phyloP scores from a whole-genome alignment of 345 rosid species.

The Populus tremula region DNA sequence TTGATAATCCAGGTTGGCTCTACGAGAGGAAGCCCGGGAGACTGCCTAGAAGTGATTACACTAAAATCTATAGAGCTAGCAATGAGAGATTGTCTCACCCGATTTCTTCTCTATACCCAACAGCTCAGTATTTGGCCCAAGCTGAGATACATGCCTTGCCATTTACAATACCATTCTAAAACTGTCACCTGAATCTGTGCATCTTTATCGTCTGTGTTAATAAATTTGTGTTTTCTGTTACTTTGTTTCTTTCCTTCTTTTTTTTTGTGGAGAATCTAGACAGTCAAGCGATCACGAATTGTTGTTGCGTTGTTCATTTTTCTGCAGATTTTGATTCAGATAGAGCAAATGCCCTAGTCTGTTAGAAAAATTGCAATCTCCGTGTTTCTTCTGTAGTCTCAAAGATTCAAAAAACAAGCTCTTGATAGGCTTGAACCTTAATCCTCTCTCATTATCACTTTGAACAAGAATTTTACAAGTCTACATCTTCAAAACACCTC shows the following conservation, averaged over 20 bases:
- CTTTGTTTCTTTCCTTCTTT: neutral
- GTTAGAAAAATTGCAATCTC: neutral
- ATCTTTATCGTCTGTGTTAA: neutral
- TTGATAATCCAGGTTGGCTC: slow-evolving; percentile 25
- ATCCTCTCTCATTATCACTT: neutral
- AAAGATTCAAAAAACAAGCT: neutral
- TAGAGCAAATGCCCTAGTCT: neutral
- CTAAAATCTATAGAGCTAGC: neutral
- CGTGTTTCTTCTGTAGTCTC: neutral
- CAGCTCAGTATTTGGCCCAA: slow-evolving; percentile 10
- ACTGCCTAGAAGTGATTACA: neutral
- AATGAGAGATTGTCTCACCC: neutral
- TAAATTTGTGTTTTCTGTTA: neutral
- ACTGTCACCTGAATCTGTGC: neutral
- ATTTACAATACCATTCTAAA: slow-evolving; percentile 17
- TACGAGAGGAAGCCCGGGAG: neutral
- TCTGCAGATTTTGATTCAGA: neutral
- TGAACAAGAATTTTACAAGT: slow-evolving; percentile 1
- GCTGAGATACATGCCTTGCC: slow-evolving; percentile 14
- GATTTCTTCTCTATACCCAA: neutral
- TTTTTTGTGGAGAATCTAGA: neutral
- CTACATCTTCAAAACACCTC: slow-evolving; percentile 18
- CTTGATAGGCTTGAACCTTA: neutral
- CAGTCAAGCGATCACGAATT: neutral
- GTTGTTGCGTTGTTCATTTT: neutral